Base-by-base conservation (phyloP, 2,329 filamentous ascomycete genomes). In the Lasiodiplodia hormozganensis region DNA sequence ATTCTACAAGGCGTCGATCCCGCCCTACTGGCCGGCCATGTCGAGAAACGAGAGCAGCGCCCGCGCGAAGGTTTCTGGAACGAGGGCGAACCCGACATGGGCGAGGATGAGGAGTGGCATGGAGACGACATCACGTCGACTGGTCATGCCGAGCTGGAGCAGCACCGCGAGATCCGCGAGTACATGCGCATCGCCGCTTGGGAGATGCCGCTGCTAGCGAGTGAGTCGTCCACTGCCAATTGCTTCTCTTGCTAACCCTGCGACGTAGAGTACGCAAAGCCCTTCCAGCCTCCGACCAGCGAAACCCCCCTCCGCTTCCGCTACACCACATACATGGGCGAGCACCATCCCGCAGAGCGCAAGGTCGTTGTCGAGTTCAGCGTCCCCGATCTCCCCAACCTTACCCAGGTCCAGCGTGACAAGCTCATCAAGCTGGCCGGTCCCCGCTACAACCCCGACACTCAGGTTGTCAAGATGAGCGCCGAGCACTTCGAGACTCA, bases 271-370 rank as follows among this genome's bases (percentile, higher is more conserved):
- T 87, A 96, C 71, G 91, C 92, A 67, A 92, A 92, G 80, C 91
- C 92, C 21, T 98, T 97, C 79, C 82, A 86, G 70, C 87, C 89
- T 2, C 93, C 95, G 2, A 85, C 87, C 16, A 79, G 85, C 36
- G 80, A 88, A 56, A 86, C 92, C 74, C 89, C 93, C 56, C 88
- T 99, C 69, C 91, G 95, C 75, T 99, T 97, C 89, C 91, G 96
- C 75, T 97, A 97, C 84, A 99, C 96, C 18, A 94, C 91, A 47
- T 98, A 98, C 82, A 91, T 99, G 87, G 95, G 95, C 75, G 96
- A 98, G 82, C 85, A 88, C 68, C 96, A 99, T 82, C 95, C 96
- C 0, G 93, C 95, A 2, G 89, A 94, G 81, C 90, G 89, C 77
- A 99, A 99, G 85, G 94, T 99, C 23, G 94, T 98, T 14, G 89